These are phyloP conservation scores for Saprolegnia parasitica DNA, from an alignment of 352 stramenopile species.

Conservation along the genomic window DNA sequence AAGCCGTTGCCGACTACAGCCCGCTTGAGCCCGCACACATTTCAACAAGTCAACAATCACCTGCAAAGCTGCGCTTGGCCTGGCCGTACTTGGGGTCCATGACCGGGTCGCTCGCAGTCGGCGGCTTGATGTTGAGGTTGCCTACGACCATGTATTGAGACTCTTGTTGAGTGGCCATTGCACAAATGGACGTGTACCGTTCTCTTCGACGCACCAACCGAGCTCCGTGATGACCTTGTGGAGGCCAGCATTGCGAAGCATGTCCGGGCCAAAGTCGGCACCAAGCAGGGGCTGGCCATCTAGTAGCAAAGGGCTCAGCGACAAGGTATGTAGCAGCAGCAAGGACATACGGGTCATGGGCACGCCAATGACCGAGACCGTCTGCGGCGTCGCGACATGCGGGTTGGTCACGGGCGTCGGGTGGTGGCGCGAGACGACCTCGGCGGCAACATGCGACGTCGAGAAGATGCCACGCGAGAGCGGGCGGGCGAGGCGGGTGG, in stretches of 20 bases:
- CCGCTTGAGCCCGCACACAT: neutral
- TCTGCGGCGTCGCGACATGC: constrained; percentile 53
- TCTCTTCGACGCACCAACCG: constrained; percentile 84
- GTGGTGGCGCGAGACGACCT: constrained; percentile 45
- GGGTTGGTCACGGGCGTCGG: constrained; percentile 48
- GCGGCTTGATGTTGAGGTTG: constrained; percentile 65
- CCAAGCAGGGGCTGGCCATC: constrained; percentile 77
- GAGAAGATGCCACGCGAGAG: neutral
- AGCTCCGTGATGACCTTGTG: constrained; percentile 75
- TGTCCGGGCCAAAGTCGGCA: constrained; percentile 69
- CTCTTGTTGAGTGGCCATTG: neutral
- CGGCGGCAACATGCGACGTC: neutral
- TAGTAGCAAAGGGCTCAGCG: constrained; percentile 28
- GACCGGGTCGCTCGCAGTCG: constrained; percentile 45
- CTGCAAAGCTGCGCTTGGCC: constrained; percentile 73
- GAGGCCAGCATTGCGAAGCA: constrained; percentile 62
- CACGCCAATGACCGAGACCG: constrained; percentile 76
- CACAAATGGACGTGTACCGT: constrained; percentile 28
- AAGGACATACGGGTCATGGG: constrained; percentile 73
- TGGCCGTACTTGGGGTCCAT: constrained; percentile 64
- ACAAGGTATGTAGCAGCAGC: neutral
- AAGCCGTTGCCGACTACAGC: constrained; percentile 81
- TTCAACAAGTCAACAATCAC: constrained; percentile 31
- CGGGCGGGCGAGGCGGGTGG: neutral
- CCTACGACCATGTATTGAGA: constrained; percentile 17